A percentile compares a stretch with the other conserved stretches of the same genome.
phyloP scores from a whole-genome alignment of 2,329 filamentous ascomycete species.

The Xylariaceae sp. region DNA sequence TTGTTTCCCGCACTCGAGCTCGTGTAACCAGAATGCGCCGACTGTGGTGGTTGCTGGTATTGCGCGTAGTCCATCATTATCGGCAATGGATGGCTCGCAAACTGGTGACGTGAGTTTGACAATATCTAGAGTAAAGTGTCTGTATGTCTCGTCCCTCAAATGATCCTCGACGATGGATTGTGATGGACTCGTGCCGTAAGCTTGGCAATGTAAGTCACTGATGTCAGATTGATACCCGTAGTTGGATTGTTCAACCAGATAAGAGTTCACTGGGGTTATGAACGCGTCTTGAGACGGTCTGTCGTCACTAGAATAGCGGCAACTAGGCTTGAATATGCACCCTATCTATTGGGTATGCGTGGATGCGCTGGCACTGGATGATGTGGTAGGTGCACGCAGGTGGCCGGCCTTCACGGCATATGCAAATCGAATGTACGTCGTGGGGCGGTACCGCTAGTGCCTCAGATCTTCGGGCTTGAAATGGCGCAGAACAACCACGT shows the following conservation, averaged over 20 bases:
- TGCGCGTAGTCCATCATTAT: conserved; percentile 73
- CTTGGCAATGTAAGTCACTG: conserved; percentile 24
- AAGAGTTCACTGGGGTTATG: conserved; percentile 21
- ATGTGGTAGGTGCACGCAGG: conserved; percentile 52
- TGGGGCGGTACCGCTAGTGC: conserved; percentile 44
- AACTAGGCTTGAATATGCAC: conserved; percentile 45
- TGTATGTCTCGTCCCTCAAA: conserved; percentile 21
- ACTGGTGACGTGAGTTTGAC: conserved; percentile 28
- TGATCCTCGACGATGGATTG: conserved; percentile 13
- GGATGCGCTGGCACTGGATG: conserved; percentile 60
- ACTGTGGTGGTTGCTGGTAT: conserved; percentile 68
- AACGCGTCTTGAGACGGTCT: conserved; percentile 40
- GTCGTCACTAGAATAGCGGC: conserved; percentile 45
- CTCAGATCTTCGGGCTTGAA: conserved; percentile 36
- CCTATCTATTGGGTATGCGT: conserved; percentile 59
- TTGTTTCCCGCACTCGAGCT: conserved; percentile 53
- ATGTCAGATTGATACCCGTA: conserved; percentile 26
- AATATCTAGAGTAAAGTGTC: conserved; percentile 29
- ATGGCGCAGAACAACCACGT: conserved; percentile 24
- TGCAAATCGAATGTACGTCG: conserved; percentile 55
- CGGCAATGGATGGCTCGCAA: conserved; percentile 30
- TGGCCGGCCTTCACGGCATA: conserved; percentile 56
- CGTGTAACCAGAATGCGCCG: conserved; percentile 64
- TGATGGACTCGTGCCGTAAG: conserved; percentile 22
- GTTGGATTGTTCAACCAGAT: conserved; percentile 17